Evolutionary conservation across 2,329 filamentous ascomycete genomes (phyloP).

Genomic region (Pochonia chlamydosporia): DNA sequence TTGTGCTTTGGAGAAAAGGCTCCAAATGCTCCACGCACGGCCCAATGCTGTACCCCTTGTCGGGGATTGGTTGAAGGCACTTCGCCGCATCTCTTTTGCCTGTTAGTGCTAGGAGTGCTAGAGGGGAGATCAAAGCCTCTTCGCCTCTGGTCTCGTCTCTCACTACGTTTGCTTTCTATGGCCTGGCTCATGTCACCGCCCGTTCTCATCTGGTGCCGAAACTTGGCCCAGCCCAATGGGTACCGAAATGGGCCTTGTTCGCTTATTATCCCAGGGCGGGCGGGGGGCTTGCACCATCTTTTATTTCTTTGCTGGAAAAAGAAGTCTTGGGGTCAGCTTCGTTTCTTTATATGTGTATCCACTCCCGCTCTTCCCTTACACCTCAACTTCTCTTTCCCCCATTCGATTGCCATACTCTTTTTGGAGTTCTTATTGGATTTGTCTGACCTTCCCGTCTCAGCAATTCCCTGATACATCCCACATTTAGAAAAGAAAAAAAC

Average conservation of each 20-base stretch:
- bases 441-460: neutral
- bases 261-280: constrained; percentile 6
- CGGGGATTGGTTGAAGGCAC: constrained; percentile 11
- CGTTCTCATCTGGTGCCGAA: constrained; percentile 25
- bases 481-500: too few relatives aligned
- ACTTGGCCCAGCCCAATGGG: constrained; percentile 11
- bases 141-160: constrained; percentile 11
- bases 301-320: constrained; percentile 4
- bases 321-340: constrained; percentile 8
- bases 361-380: constrained; percentile 17
- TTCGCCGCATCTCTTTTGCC: constrained; percentile 11
- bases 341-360: constrained; percentile 28
- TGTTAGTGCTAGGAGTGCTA: neutral
- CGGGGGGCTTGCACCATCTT: constrained; percentile 2
- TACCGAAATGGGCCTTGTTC: constrained; percentile 12
- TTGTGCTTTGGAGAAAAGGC: constrained; percentile 1
- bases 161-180: constrained; percentile 5
- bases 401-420: neutral
- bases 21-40: constrained; percentile 13
- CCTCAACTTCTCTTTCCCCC: constrained; percentile 15
- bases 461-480: too few relatives aligned
- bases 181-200: constrained; percentile 27
- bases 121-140: constrained; percentile 17
- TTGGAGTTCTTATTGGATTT: neutral
- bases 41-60: constrained; percentile 13